A percentile compares a stretch with the other conserved stretches of the same genome.
Evolutionary conservation across 495 filamentous ascomycete species (phyloP).

Genomic region (Neurospora sp.): DNA sequence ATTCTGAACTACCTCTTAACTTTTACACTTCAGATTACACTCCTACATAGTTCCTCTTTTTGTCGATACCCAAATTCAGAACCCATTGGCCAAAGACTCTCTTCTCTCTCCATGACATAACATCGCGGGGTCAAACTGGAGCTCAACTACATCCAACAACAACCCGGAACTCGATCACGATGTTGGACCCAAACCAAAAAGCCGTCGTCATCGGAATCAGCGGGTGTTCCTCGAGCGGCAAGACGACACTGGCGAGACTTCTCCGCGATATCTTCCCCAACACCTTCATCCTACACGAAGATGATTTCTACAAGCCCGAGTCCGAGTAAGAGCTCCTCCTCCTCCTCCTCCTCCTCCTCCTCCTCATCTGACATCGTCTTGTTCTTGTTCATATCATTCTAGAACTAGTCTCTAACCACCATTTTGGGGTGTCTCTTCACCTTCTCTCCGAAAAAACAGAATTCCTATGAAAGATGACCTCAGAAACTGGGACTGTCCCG

Average conservation of each 20-base stretch:
- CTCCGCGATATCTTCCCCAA: slow-evolving; percentile 61
- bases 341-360: slow-evolving; percentile 2
- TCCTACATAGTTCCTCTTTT: not conserved
- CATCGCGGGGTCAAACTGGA: not conserved
- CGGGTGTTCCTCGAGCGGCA: slow-evolving; percentile 67
- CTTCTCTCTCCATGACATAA: not conserved
- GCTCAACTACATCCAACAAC: not conserved
- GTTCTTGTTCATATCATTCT: not conserved
- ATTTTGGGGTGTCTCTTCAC: not conserved
- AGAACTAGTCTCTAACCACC: not conserved
- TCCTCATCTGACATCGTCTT: not conserved
- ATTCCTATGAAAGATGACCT: slow-evolving; percentile 45
- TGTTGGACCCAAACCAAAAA: slow-evolving; percentile 14
- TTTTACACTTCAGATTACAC: not conserved
- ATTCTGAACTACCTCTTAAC: not conserved
- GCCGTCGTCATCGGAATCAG: slow-evolving; percentile 62
- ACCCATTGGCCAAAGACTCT: not conserved
- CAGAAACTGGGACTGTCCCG: slow-evolving; percentile 80
- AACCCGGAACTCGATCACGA: not conserved
- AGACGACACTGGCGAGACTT: slow-evolving; percentile 68
- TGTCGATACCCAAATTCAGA: not conserved
- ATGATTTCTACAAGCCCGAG: slow-evolving; percentile 85
- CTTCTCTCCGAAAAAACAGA: slow-evolving; percentile 12
- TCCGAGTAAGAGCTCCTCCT: slow-evolving; percentile 37
- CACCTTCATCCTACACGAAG: slow-evolving; percentile 77